These are phyloP conservation scores for Agaricus sinodeliciosus DNA, from an alignment of 768 basidiomycete genomes.

Conservation along the genomic window DNA sequence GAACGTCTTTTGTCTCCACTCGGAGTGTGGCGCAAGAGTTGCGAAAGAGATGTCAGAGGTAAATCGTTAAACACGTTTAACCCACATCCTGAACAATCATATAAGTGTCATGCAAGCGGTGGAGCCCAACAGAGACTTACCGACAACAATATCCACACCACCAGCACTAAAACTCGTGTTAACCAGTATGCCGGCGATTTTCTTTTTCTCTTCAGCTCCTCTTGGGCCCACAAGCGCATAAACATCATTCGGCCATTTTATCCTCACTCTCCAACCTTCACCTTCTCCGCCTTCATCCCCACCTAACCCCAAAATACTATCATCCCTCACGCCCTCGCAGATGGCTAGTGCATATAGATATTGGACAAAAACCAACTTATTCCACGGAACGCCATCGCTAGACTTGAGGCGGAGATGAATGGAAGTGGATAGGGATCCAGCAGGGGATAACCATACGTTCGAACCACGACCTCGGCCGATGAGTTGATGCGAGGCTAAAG, in stretches of 20 bases:
- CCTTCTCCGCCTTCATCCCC: conserved; percentile 27
- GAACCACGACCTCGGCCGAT: conserved; percentile 82
- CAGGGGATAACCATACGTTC: conserved; percentile 90
- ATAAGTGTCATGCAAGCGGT: background rate
- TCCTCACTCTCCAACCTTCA: conserved; percentile 37
- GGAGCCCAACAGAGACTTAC: conserved; percentile 32
- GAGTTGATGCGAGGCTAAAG: conserved; percentile 82
- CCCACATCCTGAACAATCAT: conserved; percentile 62
- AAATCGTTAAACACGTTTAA: conserved; percentile 78
- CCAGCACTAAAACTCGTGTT: conserved; percentile 78
- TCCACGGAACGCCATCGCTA: conserved; percentile 9
- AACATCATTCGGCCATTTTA: conserved; percentile 98
- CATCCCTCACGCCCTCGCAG: conserved; percentile 71
- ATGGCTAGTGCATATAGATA: conserved; percentile 89
- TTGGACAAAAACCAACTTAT: conserved; percentile 84
- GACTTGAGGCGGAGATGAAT: conserved; percentile 58
- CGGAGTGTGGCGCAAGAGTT: conserved; percentile 42
- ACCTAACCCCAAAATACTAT: conserved; percentile 42
- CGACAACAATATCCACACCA: conserved; percentile 72
- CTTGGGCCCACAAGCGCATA: conserved; percentile 56
- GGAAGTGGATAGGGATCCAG: conserved; percentile 85
- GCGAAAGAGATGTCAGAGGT: conserved; percentile 77
- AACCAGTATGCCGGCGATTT: conserved; percentile 89
- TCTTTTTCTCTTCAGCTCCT: conserved; percentile 47
- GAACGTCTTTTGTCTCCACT: conserved; percentile 13